Evolutionary conservation across 1,284 basidiomycete species (phyloP), one percentile per base, ranked within the genome.

Genomic region (Athelia sp.): DNA sequence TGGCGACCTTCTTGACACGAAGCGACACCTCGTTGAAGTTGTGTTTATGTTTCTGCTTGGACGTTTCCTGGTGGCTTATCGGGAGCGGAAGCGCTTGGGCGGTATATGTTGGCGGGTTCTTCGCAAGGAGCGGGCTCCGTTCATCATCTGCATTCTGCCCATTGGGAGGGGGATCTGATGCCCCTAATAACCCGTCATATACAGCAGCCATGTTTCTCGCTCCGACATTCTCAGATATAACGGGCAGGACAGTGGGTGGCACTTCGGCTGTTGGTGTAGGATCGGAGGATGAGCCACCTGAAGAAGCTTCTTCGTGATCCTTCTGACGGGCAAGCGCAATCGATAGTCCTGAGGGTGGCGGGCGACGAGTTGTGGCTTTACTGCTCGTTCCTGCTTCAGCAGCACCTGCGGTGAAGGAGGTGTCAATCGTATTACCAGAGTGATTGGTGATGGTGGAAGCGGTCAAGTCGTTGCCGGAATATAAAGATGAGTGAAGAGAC

Each of bases 331-430:
- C 63, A 46, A 74, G 60, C 22, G 74, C 62, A 17, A 76, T 47
- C 3, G 75, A 72, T 32, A 74, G 62, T 1, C 65, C 72, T 9
- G 72, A 76, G n/a, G 75, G 72, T 13, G 64, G 21, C 29, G 43
- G 17, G 22, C 23, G 31, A 14, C 24, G 38, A 19, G 40, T 19
- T 9, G 40, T 15, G 29, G 40, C 36, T 10, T 40, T 6, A 15
- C 15, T 6, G 15, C 36, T 40, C 8, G 17, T 13, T 6, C 22
- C 43, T 10, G 43, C 23, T n/a, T 21, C 18, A n/a, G 43, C 17
- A 21, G 43, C 4, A 21, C 4, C 43, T n/a, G 43, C 43, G 43
- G 43, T 22, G 43, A 21, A n/a, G 43, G 43, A n/a, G 24, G 36
- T 40, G 36, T 6, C n/a, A n/a, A 10, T 15, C 6, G 36, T 40